Evolutionary conservation across 495 filamentous ascomycete species (phyloP).

Genomic region (Baudoinia panamericana): DNA sequence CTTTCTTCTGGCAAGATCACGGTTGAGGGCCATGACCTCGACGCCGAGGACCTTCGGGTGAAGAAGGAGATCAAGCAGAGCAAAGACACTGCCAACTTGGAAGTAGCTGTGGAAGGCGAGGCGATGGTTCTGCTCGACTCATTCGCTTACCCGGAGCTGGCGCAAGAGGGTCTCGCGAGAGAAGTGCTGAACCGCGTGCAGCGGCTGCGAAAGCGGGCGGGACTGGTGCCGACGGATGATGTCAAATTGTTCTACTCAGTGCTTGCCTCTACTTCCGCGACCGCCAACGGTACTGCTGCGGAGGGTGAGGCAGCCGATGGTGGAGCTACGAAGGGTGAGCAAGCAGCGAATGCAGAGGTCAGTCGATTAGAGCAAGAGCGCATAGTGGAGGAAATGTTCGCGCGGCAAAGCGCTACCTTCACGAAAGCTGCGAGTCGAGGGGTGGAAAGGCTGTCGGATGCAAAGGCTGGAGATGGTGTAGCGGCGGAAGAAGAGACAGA

Average conservation of each 20-base stretch:
- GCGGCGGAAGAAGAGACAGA: conserved; percentile 83
- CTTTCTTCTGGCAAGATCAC: conserved; percentile 54
- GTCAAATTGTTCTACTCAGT: conserved; percentile 74
- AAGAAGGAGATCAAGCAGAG: conserved; percentile 63
- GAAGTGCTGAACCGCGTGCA: conserved; percentile 79
- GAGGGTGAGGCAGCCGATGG: conserved; percentile 5
- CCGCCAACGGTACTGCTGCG: conserved; percentile 4
- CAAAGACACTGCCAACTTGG: conserved; percentile 52
- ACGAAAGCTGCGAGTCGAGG: conserved; percentile 60
- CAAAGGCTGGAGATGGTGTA: conserved; percentile 44
- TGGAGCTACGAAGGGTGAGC: conserved; percentile 3
- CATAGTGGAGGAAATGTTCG: conserved; percentile 54
- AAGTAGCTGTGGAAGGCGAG: conserved; percentile 74
- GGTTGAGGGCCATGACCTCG: conserved; percentile 72
- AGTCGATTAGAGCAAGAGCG: conserved; percentile 43
- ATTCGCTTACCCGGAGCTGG: conserved; percentile 57
- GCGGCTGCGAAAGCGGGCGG: conserved; percentile 67
- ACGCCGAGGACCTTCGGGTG: conserved; percentile 70
- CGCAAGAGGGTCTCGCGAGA: conserved; percentile 60
- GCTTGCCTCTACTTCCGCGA: conserved; percentile 27
- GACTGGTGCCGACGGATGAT: conserved; percentile 68
- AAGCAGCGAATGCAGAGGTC: conserved; percentile 23
- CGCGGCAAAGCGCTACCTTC: conserved; percentile 50
- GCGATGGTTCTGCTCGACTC: conserved; percentile 72
- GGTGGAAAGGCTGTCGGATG: conserved; percentile 38